Evolutionary conservation across 495 filamentous ascomycete genomes (phyloP), one percentile per base, ranked within the genome.

Genomic region (Massariosphaeria phaeospora): DNA sequence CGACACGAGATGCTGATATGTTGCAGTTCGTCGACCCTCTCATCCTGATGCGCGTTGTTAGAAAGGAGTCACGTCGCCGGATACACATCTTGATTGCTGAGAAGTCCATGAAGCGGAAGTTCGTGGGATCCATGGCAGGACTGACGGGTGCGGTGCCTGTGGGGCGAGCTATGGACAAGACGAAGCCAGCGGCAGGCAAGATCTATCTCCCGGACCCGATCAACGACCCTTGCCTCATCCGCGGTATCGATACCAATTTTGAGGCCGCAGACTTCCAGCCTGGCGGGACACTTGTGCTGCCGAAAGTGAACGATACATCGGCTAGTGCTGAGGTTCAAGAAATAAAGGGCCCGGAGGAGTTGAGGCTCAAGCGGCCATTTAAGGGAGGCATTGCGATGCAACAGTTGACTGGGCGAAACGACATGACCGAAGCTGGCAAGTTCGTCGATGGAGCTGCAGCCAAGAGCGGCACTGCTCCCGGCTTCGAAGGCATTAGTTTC

Each of bases 171-270:
- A 83, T 96, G 72, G 93, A 99, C 69, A 80, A 80, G 64, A 83
- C 91, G 58, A 91, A 88, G 67, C 76, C 87, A 1, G 90, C 79
- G 0, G 72, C 74, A 24, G 93, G 93, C 25, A 84, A 79, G 27
- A 83, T 99, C 58, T 97, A 95, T 67, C 80, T 97, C n/a, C 88
- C 89, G 17, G 88, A 96, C 60, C 88, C 89, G 2, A 76, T 88
- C 62, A 80, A 86, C 46, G 79, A 95, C 64, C 89, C 91, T 31
- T 84, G 84, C n/a, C 73, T 95, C 42, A 69, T 99, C 49, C 83
- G 87, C 23, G 93, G 93, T 13, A 71, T 86, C 24, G 89, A 81
- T n/a, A 95, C 90, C 15, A 81, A 94, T 40, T 99, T 99, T 61
- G 78, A 85, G 44, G 76, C 76, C 35, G 76, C 81, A 43, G 76